Evolutionary conservation across 176 grass and related monocot genomes (phyloP).

Genomic region (Oryza glumipatula): DNA sequence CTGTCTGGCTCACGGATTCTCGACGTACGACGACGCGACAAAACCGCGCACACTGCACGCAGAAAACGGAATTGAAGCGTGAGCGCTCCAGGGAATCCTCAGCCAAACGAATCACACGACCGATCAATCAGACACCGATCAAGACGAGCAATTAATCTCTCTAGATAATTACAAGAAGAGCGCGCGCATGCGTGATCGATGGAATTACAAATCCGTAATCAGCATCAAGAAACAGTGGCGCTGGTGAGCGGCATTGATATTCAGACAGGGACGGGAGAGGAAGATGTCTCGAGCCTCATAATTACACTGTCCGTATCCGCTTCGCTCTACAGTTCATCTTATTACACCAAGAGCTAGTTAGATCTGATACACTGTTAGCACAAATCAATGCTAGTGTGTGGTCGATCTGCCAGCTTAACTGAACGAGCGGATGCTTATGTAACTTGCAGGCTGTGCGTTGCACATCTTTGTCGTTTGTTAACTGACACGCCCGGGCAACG

Average conservation of each 20-base stretch:
- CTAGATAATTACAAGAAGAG: background rate
- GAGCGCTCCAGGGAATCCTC: slow-evolving; percentile 4
- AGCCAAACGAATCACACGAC: slow-evolving; percentile 13
- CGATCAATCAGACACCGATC: background rate
- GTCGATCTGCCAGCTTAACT: background rate
- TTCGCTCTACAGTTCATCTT: background rate
- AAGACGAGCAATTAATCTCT: slow-evolving; percentile 30
- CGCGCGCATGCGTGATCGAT: background rate
- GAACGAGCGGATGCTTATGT: background rate
- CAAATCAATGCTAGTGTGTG: background rate
- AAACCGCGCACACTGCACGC: background rate
- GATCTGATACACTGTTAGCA: background rate
- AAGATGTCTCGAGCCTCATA: slow-evolving; percentile 44
- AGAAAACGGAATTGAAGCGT: background rate
- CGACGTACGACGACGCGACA: background rate
- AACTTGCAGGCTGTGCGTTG: background rate
- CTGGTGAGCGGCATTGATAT: slow-evolving; percentile 43
- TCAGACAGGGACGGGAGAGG: slow-evolving; percentile 35
- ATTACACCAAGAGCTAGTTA: background rate
- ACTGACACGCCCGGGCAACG: background rate
- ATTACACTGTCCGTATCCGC: slow-evolving; percentile 17
- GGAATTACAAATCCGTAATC: slow-evolving; percentile 1
- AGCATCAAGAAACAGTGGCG: slow-evolving; percentile 43
- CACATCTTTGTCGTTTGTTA: background rate
- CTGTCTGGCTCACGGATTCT: slow-evolving; percentile 42